phyloP scores from a whole-genome alignment of 345 rosid species.

The Camelina sativa region DNA sequence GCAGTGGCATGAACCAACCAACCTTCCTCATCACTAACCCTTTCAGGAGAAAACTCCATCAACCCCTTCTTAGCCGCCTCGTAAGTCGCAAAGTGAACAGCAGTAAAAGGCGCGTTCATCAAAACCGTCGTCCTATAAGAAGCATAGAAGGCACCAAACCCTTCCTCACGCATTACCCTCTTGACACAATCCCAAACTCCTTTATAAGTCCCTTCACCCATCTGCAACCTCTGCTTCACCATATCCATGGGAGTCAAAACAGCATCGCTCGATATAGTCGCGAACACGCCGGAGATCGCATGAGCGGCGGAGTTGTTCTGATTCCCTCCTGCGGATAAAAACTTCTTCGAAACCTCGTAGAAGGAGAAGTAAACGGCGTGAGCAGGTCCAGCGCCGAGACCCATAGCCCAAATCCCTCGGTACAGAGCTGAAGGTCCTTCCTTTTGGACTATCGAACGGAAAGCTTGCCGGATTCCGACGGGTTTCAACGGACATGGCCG shows the following conservation, averaged over 20 bases:
- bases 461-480: constrained; percentile 68
- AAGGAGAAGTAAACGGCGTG: constrained; percentile 96
- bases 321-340: constrained; percentile 60
- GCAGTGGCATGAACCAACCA: constrained; percentile 80
- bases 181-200: constrained; percentile 84
- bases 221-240: constrained; percentile 94
- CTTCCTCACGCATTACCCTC: constrained; percentile 83
- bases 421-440: constrained; percentile 78
- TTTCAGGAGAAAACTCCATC: constrained; percentile 74
- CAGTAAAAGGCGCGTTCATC: constrained; percentile 95
- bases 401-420: constrained; percentile 96
- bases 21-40: constrained; percentile 64
- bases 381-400: constrained; percentile 95
- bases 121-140: constrained; percentile 91
- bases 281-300: constrained; percentile 83
- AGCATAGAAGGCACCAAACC: constrained; percentile 80
- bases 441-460: constrained; percentile 68
- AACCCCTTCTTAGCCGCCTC: constrained; percentile 82
- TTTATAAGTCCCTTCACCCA: constrained; percentile 63
- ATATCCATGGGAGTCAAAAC: constrained; percentile 96
- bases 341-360: constrained; percentile 76
- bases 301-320: constrained; percentile 74
- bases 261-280: constrained; percentile 85
- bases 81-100: constrained; percentile 80
- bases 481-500: constrained; percentile 88